Evolutionary conservation across 352 stramenopile species (phyloP).

Genomic region (Globisporangium recalcitrans): DNA sequence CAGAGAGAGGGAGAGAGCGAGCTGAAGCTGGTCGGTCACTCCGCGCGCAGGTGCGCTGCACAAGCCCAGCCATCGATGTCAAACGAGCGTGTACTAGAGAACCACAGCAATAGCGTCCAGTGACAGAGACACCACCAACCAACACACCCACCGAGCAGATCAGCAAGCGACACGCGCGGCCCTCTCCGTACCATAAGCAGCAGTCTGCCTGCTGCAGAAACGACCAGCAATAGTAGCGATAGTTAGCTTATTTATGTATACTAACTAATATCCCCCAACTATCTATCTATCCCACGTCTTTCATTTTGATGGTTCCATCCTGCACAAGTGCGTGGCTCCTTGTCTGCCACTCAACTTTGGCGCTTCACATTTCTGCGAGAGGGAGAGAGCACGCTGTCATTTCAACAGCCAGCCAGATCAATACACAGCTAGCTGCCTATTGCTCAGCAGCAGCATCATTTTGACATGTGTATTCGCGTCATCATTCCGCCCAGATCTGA

Average conservation of each 20-base stretch:
- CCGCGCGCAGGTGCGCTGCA: background rate
- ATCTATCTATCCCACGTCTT: background rate
- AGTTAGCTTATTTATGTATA: conserved; percentile 18
- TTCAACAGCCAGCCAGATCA: background rate
- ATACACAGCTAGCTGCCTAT: background rate
- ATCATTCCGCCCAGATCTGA: background rate
- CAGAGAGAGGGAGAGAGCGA: too few species aligned
- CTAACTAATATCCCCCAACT: conserved; percentile 14
- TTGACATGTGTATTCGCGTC: background rate
- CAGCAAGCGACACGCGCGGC: background rate
- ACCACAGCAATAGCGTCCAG: conserved; percentile 1
- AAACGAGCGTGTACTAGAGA: background rate
- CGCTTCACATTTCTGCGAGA: too few species aligned
- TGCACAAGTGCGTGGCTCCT: background rate
- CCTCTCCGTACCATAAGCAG: conserved; percentile 11
- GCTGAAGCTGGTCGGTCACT: background rate
- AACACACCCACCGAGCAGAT: conserved; percentile 4
- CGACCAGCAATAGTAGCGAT: background rate
- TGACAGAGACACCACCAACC: background rate
- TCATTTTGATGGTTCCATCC: background rate
- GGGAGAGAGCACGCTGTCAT: background rate
- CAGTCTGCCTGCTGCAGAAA: background rate
- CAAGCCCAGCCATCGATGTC: background rate
- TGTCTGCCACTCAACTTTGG: background rate
- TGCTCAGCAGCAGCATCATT: background rate